phyloP scores from a whole-genome alignment of 192 early-diverging fungal species.

The Umbelopsis isabellina region DNA sequence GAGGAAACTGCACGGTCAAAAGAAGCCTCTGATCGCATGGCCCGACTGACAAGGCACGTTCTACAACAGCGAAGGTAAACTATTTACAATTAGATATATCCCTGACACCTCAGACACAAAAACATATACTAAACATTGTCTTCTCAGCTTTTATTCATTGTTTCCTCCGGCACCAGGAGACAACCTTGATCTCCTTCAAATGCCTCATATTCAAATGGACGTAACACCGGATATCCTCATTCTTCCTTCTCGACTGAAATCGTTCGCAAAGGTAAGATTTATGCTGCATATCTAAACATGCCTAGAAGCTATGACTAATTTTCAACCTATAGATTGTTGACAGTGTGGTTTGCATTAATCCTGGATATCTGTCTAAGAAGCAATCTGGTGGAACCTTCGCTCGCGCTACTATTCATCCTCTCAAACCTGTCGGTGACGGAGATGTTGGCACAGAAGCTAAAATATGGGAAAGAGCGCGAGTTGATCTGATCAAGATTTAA shows the following conservation, averaged over 20 bases:
- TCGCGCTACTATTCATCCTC: slow-evolving; percentile 70
- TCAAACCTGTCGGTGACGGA: slow-evolving; percentile 24
- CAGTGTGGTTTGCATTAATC: slow-evolving; percentile 82
- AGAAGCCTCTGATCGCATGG: slow-evolving; percentile 59
- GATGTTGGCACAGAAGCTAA: slow-evolving; percentile 21
- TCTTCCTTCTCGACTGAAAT: slow-evolving; percentile 71
- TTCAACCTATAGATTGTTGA: slow-evolving; percentile 54
- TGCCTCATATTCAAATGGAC: slow-evolving; percentile 46
- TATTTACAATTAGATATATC: neutral
- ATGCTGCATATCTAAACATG: neutral
- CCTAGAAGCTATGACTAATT: neutral
- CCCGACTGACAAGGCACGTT: slow-evolving; percentile 74
- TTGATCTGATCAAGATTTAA: slow-evolving; percentile 30
- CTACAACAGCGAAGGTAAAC: slow-evolving; percentile 74
- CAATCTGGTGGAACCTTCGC: slow-evolving; percentile 84
- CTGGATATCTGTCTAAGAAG: slow-evolving; percentile 73
- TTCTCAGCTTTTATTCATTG: slow-evolving; percentile 79
- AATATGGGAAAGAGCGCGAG: slow-evolving; percentile 25
- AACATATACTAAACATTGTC: too few species aligned
- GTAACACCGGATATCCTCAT: slow-evolving; percentile 86
- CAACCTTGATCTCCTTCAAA: slow-evolving; percentile 34
- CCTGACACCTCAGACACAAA: neutral
- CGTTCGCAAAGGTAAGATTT: slow-evolving; percentile 61
- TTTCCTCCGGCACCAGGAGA: slow-evolving; percentile 53
- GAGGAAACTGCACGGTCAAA: slow-evolving; percentile 65